These are phyloP conservation scores for Cyclanthera cordifolia DNA, from an alignment of 306 rosid genomes.

Conservation along the genomic window DNA sequence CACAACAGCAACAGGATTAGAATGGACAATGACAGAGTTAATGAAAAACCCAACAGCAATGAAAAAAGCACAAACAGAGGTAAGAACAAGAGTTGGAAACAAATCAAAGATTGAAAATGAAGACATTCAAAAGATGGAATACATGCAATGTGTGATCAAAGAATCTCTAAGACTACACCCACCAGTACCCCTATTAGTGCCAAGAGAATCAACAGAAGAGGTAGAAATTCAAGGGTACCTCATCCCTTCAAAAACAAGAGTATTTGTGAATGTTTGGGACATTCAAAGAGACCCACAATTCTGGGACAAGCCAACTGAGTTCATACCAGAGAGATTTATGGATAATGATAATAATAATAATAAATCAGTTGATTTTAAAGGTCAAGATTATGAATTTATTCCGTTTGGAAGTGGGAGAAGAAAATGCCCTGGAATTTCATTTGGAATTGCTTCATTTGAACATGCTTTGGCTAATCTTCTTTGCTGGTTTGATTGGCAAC, in stretches of 20 bases:
- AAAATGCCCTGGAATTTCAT: constrained; percentile 20
- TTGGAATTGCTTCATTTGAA: constrained; percentile 18
- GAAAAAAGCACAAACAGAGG: constrained; percentile 30
- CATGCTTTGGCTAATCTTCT: constrained; percentile 21
- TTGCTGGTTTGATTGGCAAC: constrained; percentile 20
- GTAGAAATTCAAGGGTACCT: constrained; percentile 11
- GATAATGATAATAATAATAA: no score
- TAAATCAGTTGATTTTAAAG: constrained; percentile 17
- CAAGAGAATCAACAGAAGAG: constrained; percentile 16
- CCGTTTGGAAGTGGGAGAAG: constrained; percentile 40
- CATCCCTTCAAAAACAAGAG: constrained; percentile 8
- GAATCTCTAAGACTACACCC: constrained; percentile 33
- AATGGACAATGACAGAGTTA: constrained; percentile 40
- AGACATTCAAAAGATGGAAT: constrained; percentile 28
- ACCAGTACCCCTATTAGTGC: constrained; percentile 29
- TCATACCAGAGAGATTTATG: constrained; percentile 29
- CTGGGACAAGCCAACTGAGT: constrained; percentile 22
- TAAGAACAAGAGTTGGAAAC: constrained; percentile 1
- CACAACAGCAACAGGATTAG: constrained; percentile 29
- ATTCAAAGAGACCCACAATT: constrained; percentile 24
- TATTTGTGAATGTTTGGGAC: constrained; percentile 22
- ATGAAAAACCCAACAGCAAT: constrained; percentile 25
- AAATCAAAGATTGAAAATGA: constrained; percentile 17
- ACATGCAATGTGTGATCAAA: constrained; percentile 33
- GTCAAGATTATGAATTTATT: constrained; percentile 17